Base-by-base conservation (phyloP, 73 alveolate genomes). In the Paramecium bursaria region DNA sequence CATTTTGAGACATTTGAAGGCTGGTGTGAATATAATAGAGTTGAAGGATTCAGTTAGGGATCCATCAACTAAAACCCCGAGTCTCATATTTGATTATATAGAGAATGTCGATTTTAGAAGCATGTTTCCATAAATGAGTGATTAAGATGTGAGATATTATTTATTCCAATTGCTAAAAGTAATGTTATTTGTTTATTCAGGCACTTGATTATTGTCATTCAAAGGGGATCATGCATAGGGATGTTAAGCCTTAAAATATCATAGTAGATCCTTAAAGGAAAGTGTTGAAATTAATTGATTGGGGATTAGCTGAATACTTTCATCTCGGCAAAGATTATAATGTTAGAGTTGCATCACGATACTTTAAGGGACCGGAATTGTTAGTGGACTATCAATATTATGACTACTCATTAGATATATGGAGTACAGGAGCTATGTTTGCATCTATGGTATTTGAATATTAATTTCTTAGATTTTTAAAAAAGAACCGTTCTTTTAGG, bases 291-390 rank as follows among this genome's bases (percentile, higher is more conserved):
- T 91, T 96, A 13, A 96, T 96, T 75, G 99, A 96, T 87, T 96
- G 99, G 99, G 99, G 99, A 4, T 93, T 96, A 33, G 99, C 99
- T 10, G 99, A 96, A 89, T 96, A 94, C 87, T 96, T 95, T 82
- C 97, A 92, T 55, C 97, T 97, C 2, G 94, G 92, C n/a, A 82
- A 93, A 25, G 98, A 96, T 85, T 96, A 95, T 85, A 96, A 96
- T 86, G 99, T 96, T 25, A 86, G 99, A 87, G 96, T 96, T 9
- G 99, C 99, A 10, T 92, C 98, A 3, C 74, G 99, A 51, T 96
- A 96, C 90, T 96, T 95, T 90, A 96, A 96, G 86, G 99, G 99
- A 3, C 98, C 98, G 25, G 98, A 94, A 85, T 88, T 96, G 30
- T 90, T 95, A 25, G 98, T 96, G 6, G 98, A 95, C 46, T 86